Conservation (phyloP, 805 yeast species). For the Ogataea naganishii region DNA sequence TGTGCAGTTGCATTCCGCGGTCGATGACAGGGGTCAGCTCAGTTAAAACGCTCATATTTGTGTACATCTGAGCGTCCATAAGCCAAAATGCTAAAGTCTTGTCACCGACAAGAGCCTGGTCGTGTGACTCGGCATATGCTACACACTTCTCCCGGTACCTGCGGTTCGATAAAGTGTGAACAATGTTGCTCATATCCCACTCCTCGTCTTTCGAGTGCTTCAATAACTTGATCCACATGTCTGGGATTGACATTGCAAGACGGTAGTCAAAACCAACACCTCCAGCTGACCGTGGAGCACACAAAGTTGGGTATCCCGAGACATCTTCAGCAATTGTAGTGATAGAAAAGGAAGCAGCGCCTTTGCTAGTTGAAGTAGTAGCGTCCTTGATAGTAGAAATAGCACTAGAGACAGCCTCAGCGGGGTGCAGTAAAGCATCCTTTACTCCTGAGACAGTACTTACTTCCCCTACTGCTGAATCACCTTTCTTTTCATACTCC, state of each 20-base stretch:
- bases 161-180: slow-evolving; percentile 77
- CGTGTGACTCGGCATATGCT: slow-evolving; percentile 91
- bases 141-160: slow-evolving; percentile 84
- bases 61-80: slow-evolving; percentile 98
- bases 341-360: too few species aligned
- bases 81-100: slow-evolving; percentile 96
- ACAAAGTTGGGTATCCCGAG: slow-evolving; percentile 93
- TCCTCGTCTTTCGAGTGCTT: slow-evolving; percentile 81
- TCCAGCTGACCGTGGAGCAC: slow-evolving; percentile 63
- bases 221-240: slow-evolving; percentile 95
- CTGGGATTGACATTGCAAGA: slow-evolving; percentile 95
- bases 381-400: too few species aligned
- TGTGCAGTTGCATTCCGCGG: slow-evolving; percentile 86
- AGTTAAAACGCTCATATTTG: slow-evolving; percentile 77
- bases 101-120: slow-evolving; percentile 96
- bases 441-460: too few species aligned
- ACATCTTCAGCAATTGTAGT: slow-evolving; percentile 94
- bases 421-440: too few species aligned
- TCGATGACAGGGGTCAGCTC: slow-evolving; percentile 73
- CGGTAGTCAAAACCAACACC: slow-evolving; percentile 94
- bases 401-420: too few species aligned
- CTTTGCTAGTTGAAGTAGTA: too few species aligned
- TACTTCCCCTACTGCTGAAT: too few species aligned
- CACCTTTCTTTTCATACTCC: slow-evolving; percentile 30
- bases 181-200: slow-evolving; percentile 83